These are phyloP conservation scores for Tricholoma matsutake DNA, from an alignment of 768 basidiomycete genomes.

Conservation along the genomic window DNA sequence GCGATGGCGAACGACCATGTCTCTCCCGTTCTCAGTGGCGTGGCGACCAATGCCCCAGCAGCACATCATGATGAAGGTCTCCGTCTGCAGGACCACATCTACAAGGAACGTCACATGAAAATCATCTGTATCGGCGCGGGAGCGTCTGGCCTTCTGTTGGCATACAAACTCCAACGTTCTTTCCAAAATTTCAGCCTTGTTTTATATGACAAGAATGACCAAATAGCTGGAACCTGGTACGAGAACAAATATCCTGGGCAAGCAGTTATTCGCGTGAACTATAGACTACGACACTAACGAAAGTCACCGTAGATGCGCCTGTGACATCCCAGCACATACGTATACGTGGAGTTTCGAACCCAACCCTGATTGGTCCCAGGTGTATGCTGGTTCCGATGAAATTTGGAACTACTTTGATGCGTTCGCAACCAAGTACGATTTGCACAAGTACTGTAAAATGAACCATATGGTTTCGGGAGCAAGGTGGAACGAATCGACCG, in stretches of 20 bases:
- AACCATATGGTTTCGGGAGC: conserved; percentile 25
- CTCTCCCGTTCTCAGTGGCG: neutral
- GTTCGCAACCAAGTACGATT: conserved; percentile 9
- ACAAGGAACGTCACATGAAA: conserved; percentile 17
- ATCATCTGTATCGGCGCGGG: conserved; percentile 34
- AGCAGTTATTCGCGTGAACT: neutral
- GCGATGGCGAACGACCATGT: neutral
- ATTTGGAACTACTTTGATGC: conserved; percentile 27
- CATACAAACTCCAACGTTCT: conserved; percentile 18
- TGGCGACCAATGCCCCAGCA: neutral
- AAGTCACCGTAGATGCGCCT: too few species aligned
- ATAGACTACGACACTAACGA: too few species aligned
- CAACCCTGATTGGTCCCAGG: conserved; percentile 29
- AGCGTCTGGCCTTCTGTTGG: conserved; percentile 28
- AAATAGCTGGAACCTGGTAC: conserved; percentile 31
- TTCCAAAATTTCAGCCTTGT: conserved; percentile 30
- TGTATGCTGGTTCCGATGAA: conserved; percentile 29
- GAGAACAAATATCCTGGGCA: conserved; percentile 37
- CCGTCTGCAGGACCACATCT: too few species aligned
- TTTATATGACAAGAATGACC: neutral
- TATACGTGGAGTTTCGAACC: too few species aligned
- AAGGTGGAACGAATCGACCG: conserved; percentile 25
- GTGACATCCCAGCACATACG: too few species aligned
- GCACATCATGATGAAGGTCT: conserved; percentile 7
- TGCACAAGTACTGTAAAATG: conserved; percentile 8